Evolutionary conservation across 352 stramenopile species (phyloP).

Genomic region (Globisporangium irregulare): DNA sequence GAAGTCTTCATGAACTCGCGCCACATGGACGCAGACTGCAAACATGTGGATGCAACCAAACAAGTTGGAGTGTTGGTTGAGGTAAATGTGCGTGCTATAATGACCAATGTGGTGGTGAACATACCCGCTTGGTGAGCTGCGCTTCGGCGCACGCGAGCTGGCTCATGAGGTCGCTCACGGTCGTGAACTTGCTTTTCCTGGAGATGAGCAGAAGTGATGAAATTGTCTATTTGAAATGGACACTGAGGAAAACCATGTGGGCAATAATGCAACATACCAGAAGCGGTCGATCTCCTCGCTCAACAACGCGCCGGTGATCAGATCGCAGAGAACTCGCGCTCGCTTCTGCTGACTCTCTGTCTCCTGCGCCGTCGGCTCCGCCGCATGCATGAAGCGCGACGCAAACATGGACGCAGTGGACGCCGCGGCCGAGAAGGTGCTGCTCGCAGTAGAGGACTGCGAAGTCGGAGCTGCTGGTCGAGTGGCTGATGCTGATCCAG

Average conservation of each 20-base stretch:
- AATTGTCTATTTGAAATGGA: background rate
- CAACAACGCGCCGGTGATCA: slow-evolving; percentile 58
- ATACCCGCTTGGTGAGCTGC: slow-evolving; percentile 53
- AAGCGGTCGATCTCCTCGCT: slow-evolving; percentile 67
- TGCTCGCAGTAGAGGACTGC: slow-evolving; percentile 15
- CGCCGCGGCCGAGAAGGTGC: slow-evolving; percentile 27
- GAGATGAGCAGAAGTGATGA: background rate
- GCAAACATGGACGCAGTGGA: slow-evolving; percentile 35
- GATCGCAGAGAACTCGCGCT: slow-evolving; percentile 31
- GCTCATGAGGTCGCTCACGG: slow-evolving; percentile 45
- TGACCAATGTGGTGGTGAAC: background rate
- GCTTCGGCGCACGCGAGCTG: slow-evolving; percentile 60
- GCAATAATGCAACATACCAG: slow-evolving; percentile 19
- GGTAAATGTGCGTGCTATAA: no score
- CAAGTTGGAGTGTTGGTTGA: background rate
- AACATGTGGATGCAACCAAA: background rate
- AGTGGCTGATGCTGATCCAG: background rate
- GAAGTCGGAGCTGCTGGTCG: slow-evolving; percentile 16
- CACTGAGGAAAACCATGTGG: background rate
- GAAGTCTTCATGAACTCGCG: slow-evolving; percentile 48
- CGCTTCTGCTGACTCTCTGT: slow-evolving; percentile 40
- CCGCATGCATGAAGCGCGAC: slow-evolving; percentile 34
- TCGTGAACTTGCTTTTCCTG: slow-evolving; percentile 36
- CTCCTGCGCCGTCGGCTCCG: slow-evolving; percentile 30
- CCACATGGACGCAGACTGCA: slow-evolving; percentile 42